These are phyloP conservation scores for Gracilaria vermiculophylla DNA, from an alignment of 23 red algal species.

Conservation along the genomic window DNA sequence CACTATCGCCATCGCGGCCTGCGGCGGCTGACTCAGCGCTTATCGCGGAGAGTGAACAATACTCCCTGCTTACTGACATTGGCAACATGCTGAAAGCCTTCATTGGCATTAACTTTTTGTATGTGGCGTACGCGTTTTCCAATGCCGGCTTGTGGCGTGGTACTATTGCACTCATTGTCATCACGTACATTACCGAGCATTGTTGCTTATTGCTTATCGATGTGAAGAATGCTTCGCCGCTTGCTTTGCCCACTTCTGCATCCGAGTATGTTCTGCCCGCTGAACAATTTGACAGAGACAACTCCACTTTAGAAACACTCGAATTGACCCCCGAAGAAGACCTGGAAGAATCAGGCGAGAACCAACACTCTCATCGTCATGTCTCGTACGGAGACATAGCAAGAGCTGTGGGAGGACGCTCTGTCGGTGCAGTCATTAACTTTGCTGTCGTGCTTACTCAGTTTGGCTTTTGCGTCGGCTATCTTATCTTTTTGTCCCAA, in stretches of 20 bases:
- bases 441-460: constrained; percentile 85
- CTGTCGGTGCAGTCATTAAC: constrained; percentile 67
- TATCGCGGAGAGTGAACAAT: background rate
- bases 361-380: background rate
- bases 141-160: constrained; percentile 89
- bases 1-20: background rate
- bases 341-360: background rate
- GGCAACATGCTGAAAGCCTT: constrained; percentile 96
- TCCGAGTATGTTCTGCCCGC: background rate
- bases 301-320: background rate
- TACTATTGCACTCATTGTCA: constrained; percentile 65
- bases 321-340: background rate
- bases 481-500: constrained; percentile 92
- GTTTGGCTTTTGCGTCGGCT: constrained; percentile 97
- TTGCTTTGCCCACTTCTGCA: background rate
- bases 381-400: constrained; percentile 88
- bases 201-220: constrained; percentile 84
- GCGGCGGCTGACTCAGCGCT: background rate
- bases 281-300: background rate
- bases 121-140: constrained; percentile 92
- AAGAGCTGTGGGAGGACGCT: constrained; percentile 37
- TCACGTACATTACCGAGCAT: constrained; percentile 75
- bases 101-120: constrained; percentile 95
- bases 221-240: constrained; percentile 59
- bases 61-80: constrained; percentile 69